phyloP scores from a whole-genome alignment of 768 basidiomycete genomes.

The Myochromella boudieri region DNA sequence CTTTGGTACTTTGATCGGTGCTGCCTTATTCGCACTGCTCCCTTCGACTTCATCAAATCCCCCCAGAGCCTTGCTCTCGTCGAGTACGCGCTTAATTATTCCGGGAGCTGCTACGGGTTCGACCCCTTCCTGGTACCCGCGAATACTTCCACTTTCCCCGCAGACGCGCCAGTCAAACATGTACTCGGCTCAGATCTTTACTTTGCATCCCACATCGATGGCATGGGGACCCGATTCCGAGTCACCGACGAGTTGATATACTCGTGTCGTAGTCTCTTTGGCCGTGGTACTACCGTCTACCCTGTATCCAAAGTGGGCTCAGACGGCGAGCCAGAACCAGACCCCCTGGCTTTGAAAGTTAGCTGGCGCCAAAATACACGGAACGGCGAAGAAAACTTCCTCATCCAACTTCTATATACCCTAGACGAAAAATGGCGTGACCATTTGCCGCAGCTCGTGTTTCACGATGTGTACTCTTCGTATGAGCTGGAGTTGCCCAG shows the following conservation, averaged over 20 bases:
- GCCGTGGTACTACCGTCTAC: slow-evolving; percentile 19
- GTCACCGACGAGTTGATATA: slow-evolving; percentile 5
- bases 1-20: slow-evolving; percentile 28
- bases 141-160: not conserved
- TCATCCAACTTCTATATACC: slow-evolving; percentile 4
- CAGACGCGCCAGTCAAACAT: not conserved
- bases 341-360: slow-evolving; percentile 12
- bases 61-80: slow-evolving; percentile 20
- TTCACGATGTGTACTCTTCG: not conserved
- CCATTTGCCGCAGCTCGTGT: slow-evolving; percentile 14
- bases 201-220: not conserved
- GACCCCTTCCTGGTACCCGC: not conserved
- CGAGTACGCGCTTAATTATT: slow-evolving; percentile 16
- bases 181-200: not conserved
- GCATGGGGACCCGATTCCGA: not conserved
- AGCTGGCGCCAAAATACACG: slow-evolving; percentile 15
- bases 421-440: slow-evolving; percentile 11
- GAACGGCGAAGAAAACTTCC: slow-evolving; percentile 7
- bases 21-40: slow-evolving; percentile 16
- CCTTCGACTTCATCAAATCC: slow-evolving; percentile 20
- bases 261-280: slow-evolving; percentile 12
- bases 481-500: slow-evolving; percentile 4
- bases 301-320: not conserved
- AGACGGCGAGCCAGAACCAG: not conserved
- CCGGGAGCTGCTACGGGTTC: not conserved